Base-by-base conservation (phyloP, 108 stramenopile species). In the Pseudonitzschia multistriata region DNA sequence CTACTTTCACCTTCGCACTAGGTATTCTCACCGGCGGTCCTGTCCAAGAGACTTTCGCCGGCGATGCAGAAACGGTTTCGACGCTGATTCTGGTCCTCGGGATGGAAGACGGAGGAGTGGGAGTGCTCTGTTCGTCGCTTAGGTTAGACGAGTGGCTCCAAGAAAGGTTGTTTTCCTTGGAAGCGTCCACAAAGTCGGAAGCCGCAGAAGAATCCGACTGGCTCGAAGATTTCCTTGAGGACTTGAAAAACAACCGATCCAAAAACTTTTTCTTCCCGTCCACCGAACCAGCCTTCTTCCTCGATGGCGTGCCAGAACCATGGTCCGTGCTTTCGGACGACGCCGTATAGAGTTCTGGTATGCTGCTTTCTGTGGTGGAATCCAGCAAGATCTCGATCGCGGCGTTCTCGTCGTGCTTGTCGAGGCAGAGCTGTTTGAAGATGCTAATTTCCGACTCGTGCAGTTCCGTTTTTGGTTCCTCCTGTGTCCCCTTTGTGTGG, bases 341-440 rank as follows among this genome's bases (percentile, higher is more conserved):
- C 21, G 62, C 19, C 30, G 59, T n/a, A 17, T 36, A 63, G 10
- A 39, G 36, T 63, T 63, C 40, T n/a, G 36, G 36, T 10, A 42
- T 63, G 19, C 15, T 25, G 34, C 19, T 63, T 39, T 39, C 62
- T 33, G 31, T 31, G 24, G 62, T 35, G 17, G 40, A 42, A 31
- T 57, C 73, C 55, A 73, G 36, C 15, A 73, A 29, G n/a, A 73
- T 60, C 25, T 73, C 73, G 52, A 73, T 73, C 3, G 73, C 73
- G 3, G 48, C 53, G 31, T 66, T 73, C 25, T 66, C 73, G 53
- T 73, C 73, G 30, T 62, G 65, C 49, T 55, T 52, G 42, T 66
- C 65, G 39, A 57, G 52, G 36, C 73, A 56, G 7, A 66, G 55
- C 37, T 73, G 65, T 28, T 73, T 63, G 36, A 72, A 64, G 19